Base-by-base conservation (phyloP, 2,329 filamentous ascomycete species). In the Venturia nashicola region DNA sequence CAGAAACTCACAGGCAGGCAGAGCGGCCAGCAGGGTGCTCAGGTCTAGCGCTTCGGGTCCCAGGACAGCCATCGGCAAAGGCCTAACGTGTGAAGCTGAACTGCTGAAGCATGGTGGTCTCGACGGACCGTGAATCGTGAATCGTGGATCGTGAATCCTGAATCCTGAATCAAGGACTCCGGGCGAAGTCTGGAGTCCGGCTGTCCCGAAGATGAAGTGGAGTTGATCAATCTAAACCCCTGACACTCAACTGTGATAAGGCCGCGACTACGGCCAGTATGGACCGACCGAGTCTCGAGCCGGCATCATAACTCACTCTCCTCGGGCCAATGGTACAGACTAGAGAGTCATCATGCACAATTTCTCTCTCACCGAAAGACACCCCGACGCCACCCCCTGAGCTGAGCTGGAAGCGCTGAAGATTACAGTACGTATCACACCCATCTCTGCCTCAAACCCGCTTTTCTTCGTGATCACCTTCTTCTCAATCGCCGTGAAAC, bases 1-100 rank as follows among this genome's bases (percentile, higher is more conserved):
- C 66, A 27, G 70, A 66, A n/a, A 67, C 66, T 27, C 69, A 68
- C 44, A 71, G 61, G 64, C 69, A 65, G 43, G 68, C 54, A 20
- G 65, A 43, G 57, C 43, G 9, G 40, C 67, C 36, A 42, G 67
- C 20, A 40, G 51, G 62, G 64, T 68, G 68, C 32, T 68, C 64
- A 36, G 61, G 36, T 57, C 32, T 20, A 57, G 16, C 27, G 27
- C 32, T 36, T 57, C 51, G 12, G n/a, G 20, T 20, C n/a, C 32
- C 51, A n/a, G 11, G 12, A 36, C 51, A 55, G 51, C 51, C 51
- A 55, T 55, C 5, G 32, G 44, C 20, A 23, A 2, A 20, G 18
- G n/a, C n/a, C n/a, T n/a, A n/a, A n/a, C n/a, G n/a, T n/a, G n/a
- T n/a, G n/a, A n/a, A n/a, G n/a, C n/a, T n/a, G n/a, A n/a, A n/a